Conservation (phyloP, 805 yeast genomes). For the Kuraishia molischiana region DNA sequence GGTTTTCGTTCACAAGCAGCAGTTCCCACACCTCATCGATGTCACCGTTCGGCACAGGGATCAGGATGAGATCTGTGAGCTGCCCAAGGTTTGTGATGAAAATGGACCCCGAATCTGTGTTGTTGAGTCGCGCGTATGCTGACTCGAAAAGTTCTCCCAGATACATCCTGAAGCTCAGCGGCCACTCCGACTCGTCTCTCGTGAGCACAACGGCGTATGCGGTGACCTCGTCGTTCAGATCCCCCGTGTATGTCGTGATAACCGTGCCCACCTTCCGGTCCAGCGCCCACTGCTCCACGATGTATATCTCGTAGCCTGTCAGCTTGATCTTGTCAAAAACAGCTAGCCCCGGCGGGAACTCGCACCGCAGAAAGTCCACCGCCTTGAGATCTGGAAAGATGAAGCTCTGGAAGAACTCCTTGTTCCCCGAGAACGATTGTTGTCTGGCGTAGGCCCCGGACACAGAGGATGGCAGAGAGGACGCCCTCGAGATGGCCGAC, state of each 20-base stretch:
- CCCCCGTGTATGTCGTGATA: slow-evolving; percentile 82
- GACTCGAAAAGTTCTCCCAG: slow-evolving; percentile 56
- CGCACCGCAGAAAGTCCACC: slow-evolving; percentile 32
- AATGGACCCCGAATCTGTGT: slow-evolving; percentile 47
- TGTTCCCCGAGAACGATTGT: background rate
- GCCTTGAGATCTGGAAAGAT: slow-evolving; percentile 53
- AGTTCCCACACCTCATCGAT: slow-evolving; percentile 36
- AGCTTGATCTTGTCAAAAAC: slow-evolving; percentile 36
- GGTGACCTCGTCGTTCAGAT: slow-evolving; percentile 47
- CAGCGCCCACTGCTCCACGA: slow-evolving; percentile 93
- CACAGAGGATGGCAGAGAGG: background rate
- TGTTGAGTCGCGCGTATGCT: slow-evolving; percentile 56
- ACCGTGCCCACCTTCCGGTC: slow-evolving; percentile 57
- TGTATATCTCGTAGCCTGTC: slow-evolving; percentile 77
- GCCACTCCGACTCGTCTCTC: slow-evolving; percentile 35
- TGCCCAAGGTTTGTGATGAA: slow-evolving; percentile 80
- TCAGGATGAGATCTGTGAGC: slow-evolving; percentile 63
- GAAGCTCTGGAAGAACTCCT: slow-evolving; percentile 12
- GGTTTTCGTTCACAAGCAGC: slow-evolving; percentile 67
- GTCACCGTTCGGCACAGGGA: slow-evolving; percentile 61
- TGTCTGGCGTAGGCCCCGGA: background rate
- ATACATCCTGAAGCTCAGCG: slow-evolving; percentile 43
- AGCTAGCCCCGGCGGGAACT: slow-evolving; percentile 28
- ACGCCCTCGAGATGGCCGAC: background rate
- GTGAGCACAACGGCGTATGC: slow-evolving; percentile 52